phyloP scores from a whole-genome alignment of 495 filamentous ascomycete genomes.

The Tuber brumale region DNA sequence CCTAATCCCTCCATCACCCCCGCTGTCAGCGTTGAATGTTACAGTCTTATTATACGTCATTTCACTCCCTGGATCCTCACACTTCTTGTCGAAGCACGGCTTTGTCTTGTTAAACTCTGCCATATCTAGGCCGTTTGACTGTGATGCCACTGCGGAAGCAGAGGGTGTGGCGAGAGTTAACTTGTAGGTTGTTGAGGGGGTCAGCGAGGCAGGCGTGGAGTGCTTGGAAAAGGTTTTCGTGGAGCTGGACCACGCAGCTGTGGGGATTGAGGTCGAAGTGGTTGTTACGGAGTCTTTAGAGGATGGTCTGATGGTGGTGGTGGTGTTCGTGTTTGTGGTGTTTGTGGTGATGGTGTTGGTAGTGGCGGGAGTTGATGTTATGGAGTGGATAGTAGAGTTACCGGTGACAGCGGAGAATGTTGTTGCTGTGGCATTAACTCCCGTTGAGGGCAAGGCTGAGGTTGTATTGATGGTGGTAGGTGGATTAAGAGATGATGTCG shows the following conservation, averaged over 20 bases:
- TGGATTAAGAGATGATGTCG: background rate
- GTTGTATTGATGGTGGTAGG: background rate
- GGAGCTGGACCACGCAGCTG: background rate
- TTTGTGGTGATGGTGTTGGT: background rate
- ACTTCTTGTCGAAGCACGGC: slow-evolving; percentile 16
- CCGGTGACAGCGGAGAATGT: background rate
- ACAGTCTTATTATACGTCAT: slow-evolving; percentile 20
- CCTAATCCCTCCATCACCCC: background rate
- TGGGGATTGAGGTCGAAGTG: background rate
- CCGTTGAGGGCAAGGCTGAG: background rate
- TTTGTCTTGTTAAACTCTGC: slow-evolving; percentile 13
- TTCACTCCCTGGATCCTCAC: slow-evolving; percentile 15
- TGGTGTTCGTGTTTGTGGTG: background rate
- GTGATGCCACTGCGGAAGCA: background rate
- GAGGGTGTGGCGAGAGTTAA: background rate
- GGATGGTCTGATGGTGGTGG: background rate
- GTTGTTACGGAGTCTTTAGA: background rate
- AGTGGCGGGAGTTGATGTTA: background rate
- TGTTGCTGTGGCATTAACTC: background rate
- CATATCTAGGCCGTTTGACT: background rate
- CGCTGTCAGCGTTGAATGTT: background rate
- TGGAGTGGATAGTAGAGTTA: background rate
- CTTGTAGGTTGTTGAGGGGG: slow-evolving; percentile 5
- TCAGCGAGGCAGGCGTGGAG: background rate
- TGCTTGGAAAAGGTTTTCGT: background rate